Percentiles rank a stretch among this genome's conserved stretches.
Evolutionary conservation across 2,329 filamentous ascomycete species (phyloP).

Genomic region (Mycocentrospora acerina): DNA sequence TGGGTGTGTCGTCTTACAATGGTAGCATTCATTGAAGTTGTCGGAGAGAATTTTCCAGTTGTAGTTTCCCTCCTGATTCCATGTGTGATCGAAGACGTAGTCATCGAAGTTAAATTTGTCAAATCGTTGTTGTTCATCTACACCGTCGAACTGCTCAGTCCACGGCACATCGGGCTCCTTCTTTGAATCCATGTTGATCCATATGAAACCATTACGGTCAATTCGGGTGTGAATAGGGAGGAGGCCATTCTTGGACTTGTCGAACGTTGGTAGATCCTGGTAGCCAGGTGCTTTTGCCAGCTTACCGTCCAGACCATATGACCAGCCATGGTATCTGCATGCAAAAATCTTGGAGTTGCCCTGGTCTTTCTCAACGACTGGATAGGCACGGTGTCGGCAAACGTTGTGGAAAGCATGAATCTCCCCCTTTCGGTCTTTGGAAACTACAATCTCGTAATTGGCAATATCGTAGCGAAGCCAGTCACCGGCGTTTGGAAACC

Average conservation of each 20-base stretch:
- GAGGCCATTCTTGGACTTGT: conserved; percentile 41
- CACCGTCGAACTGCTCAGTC: conserved; percentile 32
- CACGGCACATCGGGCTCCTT: conserved; percentile 32
- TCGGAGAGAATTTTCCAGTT: conserved; percentile 48
- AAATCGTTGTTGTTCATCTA: conserved; percentile 38
- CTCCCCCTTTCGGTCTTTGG: conserved; percentile 40
- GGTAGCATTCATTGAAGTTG: conserved; percentile 69
- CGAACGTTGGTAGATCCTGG: conserved; percentile 43
- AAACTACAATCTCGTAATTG: conserved; percentile 46
- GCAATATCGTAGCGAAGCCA: conserved; percentile 55
- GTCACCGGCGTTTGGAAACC: conserved; percentile 56
- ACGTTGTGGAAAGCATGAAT: conserved; percentile 50
- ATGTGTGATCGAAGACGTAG: conserved; percentile 52
- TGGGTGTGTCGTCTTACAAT: conserved; percentile 62
- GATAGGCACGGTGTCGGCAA: conserved; percentile 49
- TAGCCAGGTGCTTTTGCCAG: conserved; percentile 49
- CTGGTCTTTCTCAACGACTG: conserved; percentile 41
- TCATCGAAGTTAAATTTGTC: conserved; percentile 36
- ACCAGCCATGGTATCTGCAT: conserved; percentile 52
- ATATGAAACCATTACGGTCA: conserved; percentile 38
- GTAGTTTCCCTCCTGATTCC: conserved; percentile 33
- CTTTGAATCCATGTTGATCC: conserved; percentile 41
- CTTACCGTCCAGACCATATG: conserved; percentile 46
- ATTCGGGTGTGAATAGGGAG: conserved; percentile 38
- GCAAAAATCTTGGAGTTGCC: conserved; percentile 45